These are phyloP conservation scores for Macaranga tanarius DNA, from an alignment of 441 rosid species.

Conservation along the genomic window DNA sequence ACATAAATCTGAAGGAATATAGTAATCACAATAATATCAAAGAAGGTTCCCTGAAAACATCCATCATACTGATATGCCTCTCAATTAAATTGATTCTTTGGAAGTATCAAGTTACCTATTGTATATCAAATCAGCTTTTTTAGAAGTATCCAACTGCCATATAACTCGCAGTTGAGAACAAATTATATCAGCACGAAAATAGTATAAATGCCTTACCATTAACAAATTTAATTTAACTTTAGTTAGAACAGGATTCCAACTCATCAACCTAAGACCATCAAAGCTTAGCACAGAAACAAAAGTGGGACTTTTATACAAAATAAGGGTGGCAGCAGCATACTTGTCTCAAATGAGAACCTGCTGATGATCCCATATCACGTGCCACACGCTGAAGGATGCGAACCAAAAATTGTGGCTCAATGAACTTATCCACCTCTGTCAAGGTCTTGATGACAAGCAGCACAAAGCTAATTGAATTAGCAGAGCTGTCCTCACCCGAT, in stretches of 20 bases:
- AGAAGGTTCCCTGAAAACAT: not conserved
- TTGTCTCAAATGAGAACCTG: slow-evolving; percentile 80
- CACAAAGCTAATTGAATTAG: slow-evolving; percentile 78
- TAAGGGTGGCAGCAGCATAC: slow-evolving; percentile 42
- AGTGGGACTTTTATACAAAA: not conserved
- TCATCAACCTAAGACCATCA: not conserved
- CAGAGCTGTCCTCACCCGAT: slow-evolving; percentile 71
- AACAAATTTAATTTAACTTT: not conserved
- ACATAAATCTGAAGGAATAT: not conserved
- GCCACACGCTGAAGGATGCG: slow-evolving; percentile 85
- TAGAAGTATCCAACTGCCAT: not conserved
- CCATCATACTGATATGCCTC: not conserved
- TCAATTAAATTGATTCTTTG: not conserved
- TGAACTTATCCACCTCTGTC: slow-evolving; percentile 76
- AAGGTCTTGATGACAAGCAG: slow-evolving; percentile 81
- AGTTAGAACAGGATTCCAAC: not conserved
- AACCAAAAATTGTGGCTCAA: slow-evolving; percentile 74
- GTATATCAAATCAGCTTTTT: not conserved
- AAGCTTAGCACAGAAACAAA: not conserved
- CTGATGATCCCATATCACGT: slow-evolving; percentile 85
- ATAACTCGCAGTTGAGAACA: not conserved
- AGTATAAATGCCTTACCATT: not conserved
- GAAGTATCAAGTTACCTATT: not conserved
- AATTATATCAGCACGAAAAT: not conserved
- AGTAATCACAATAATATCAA: not conserved